Evolutionary conservation across 2,329 filamentous ascomycete genomes (phyloP).

Genomic region (Neonectria hederae): DNA sequence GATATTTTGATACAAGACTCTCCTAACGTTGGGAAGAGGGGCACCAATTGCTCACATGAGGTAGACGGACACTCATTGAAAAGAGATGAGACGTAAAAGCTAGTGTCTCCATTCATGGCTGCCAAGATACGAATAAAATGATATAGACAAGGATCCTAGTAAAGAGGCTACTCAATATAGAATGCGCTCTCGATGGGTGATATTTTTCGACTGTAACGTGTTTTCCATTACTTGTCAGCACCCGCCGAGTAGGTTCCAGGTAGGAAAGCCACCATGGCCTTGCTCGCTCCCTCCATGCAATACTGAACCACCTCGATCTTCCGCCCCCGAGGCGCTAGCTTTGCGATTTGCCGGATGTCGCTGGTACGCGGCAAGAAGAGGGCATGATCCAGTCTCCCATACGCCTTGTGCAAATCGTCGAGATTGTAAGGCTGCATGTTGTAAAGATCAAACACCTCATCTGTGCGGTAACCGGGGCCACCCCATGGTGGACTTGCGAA

Average conservation of each 20-base stretch:
- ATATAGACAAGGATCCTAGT: neutral
- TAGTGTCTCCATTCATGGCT: neutral
- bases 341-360: conserved; percentile 81
- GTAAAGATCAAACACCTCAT: conserved; percentile 81
- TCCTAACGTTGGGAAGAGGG: neutral
- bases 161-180: too few relatives aligned
- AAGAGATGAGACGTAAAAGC: neutral
- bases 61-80: neutral
- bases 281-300: conserved; percentile 89
- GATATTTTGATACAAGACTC: neutral
- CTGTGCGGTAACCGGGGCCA: conserved; percentile 63
- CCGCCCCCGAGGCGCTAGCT: conserved; percentile 56
- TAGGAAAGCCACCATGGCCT: conserved; percentile 75
- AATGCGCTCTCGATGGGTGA: too few relatives aligned
- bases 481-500: conserved; percentile 71
- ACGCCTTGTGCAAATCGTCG: conserved; percentile 68
- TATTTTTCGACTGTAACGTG: neutral
- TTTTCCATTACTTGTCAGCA: conserved; percentile 10
- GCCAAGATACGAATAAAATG: neutral
- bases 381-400: conserved; percentile 68
- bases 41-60: neutral
- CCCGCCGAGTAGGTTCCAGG: conserved; percentile 46
- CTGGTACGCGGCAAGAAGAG: conserved; percentile 89
- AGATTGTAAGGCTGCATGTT: conserved; percentile 91
- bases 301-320: conserved; percentile 87